Conservation (phyloP, 441 rosid species). For the Brassica hybrid region DNA sequence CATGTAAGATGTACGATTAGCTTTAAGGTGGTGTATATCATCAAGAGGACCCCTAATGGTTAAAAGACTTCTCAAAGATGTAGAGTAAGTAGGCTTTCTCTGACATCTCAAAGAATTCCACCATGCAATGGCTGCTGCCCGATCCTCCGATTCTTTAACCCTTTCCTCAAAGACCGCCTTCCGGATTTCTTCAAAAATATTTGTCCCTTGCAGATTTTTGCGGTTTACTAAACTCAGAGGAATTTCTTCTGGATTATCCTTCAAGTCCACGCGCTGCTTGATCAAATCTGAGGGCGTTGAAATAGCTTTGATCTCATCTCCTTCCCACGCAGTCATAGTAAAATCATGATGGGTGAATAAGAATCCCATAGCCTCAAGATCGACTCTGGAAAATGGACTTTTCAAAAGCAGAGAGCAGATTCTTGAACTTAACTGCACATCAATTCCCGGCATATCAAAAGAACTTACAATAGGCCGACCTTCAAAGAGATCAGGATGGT, state of each 20-base stretch:
- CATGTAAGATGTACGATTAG: slow-evolving; percentile 52
- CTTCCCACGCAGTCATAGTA: slow-evolving; percentile 91
- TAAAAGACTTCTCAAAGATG: slow-evolving; percentile 65
- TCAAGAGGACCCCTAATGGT: slow-evolving; percentile 67
- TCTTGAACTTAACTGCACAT: slow-evolving; percentile 75
- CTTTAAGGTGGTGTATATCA: slow-evolving; percentile 63
- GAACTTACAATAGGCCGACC: slow-evolving; percentile 99
- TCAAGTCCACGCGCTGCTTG: slow-evolving; percentile 51
- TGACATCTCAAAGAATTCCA: slow-evolving; percentile 98
- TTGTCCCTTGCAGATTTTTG: slow-evolving; percentile 64
- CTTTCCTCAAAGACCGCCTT: slow-evolving; percentile 85
- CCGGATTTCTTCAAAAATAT: slow-evolving; percentile 89
- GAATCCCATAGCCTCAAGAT: slow-evolving; percentile 77
- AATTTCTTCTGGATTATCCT: slow-evolving; percentile 51
- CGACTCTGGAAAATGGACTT: slow-evolving; percentile 67
- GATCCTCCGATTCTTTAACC: slow-evolving; percentile 72
- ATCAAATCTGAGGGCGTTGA: slow-evolving; percentile 79
- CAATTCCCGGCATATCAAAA: slow-evolving; percentile 90
- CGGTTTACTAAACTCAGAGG: slow-evolving; percentile 44
- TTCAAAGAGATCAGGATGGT: slow-evolving; percentile 99
- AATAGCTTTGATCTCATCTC: slow-evolving; percentile 75
- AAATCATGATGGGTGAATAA: slow-evolving; percentile 84
- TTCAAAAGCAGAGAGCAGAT: slow-evolving; percentile 71
- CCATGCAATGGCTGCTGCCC: slow-evolving; percentile 93
- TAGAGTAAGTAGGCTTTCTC: slow-evolving; percentile 84